These are phyloP conservation scores for Jaapia argillacea DNA, from an alignment of 768 basidiomycete species.

Conservation along the genomic window DNA sequence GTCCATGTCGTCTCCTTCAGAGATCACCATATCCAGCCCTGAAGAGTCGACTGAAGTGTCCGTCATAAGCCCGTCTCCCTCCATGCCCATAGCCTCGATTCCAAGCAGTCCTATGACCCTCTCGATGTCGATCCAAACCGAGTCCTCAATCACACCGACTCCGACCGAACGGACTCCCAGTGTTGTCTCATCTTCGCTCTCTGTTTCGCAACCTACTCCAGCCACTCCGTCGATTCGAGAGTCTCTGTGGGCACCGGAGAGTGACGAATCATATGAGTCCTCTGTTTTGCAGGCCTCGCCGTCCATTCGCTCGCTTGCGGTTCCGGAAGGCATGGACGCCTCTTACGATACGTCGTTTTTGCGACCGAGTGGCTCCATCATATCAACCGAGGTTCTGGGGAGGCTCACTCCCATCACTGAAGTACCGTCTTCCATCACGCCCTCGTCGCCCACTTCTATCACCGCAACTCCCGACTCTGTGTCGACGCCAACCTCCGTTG, in stretches of 20 bases:
- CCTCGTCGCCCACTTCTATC: conserved; percentile 27
- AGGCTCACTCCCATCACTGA: conserved; percentile 26
- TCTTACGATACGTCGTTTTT: conserved; percentile 73
- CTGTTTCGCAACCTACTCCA: conserved; percentile 22
- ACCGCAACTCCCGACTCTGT: conserved; percentile 31
- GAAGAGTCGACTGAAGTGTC: conserved; percentile 9
- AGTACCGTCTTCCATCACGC: conserved; percentile 21
- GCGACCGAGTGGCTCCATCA: conserved; percentile 38
- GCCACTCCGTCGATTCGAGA: conserved; percentile 30
- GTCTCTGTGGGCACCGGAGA: conserved; percentile 51
- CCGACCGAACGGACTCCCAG: conserved; percentile 10
- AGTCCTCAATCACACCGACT: conserved; percentile 26
- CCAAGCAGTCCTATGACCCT: conserved; percentile 18
- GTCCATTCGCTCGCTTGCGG: conserved; percentile 35
- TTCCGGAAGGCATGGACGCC: conserved; percentile 51
- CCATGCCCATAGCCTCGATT: conserved; percentile 17
- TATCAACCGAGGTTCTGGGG: conserved; percentile 18
- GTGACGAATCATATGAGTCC: conserved; percentile 66
- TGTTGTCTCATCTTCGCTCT: conserved; percentile 13
- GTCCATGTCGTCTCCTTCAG: no score
- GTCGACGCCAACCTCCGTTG: conserved; percentile 23
- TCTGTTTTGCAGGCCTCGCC: conserved; percentile 67
- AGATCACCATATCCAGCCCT: background rate
- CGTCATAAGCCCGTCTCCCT: conserved; percentile 17
- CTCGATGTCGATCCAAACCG: conserved; percentile 31